These are phyloP conservation scores for Lentinula boryana DNA, from an alignment of 768 basidiomycete species.

Conservation along the genomic window DNA sequence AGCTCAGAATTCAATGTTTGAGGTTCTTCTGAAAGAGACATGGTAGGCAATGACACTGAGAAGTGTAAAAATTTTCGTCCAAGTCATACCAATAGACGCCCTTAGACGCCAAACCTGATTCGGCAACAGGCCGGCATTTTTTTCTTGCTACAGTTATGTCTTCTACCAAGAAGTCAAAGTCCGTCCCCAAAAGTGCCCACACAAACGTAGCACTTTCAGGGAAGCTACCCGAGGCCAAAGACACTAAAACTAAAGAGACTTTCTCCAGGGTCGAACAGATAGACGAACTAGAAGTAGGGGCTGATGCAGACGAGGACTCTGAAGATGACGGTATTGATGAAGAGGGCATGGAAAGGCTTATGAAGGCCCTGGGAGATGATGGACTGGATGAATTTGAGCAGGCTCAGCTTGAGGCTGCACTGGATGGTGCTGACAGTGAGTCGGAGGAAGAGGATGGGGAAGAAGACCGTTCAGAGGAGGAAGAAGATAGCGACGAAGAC, in stretches of 20 bases:
- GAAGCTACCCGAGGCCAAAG: neutral
- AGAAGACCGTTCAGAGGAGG: conserved; percentile 8
- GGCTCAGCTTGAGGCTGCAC: conserved; percentile 41
- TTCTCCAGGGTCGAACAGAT: neutral
- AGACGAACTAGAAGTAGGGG: neutral
- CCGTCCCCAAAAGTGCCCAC: neutral
- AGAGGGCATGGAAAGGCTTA: conserved; percentile 50
- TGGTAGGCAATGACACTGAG: neutral
- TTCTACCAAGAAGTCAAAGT: neutral
- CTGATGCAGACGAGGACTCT: conserved; percentile 10
- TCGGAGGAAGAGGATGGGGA: conserved; percentile 22
- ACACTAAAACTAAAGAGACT: neutral
- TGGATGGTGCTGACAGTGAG: conserved; percentile 26
- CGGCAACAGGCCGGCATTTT: neutral
- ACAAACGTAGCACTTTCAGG: neutral
- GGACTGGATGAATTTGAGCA: conserved; percentile 61
- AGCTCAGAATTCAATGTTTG: neutral
- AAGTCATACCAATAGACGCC: too few relatives aligned
- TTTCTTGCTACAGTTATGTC: neutral
- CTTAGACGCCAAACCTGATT: neutral
- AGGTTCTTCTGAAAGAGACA: neutral
- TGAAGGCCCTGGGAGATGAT: conserved; percentile 57
- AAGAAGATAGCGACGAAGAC: conserved; percentile 18
- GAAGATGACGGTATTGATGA: conserved; percentile 45
- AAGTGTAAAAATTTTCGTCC: too few relatives aligned